Conservation (phyloP, 106 monocot genomes). For the Acorus calamus region DNA sequence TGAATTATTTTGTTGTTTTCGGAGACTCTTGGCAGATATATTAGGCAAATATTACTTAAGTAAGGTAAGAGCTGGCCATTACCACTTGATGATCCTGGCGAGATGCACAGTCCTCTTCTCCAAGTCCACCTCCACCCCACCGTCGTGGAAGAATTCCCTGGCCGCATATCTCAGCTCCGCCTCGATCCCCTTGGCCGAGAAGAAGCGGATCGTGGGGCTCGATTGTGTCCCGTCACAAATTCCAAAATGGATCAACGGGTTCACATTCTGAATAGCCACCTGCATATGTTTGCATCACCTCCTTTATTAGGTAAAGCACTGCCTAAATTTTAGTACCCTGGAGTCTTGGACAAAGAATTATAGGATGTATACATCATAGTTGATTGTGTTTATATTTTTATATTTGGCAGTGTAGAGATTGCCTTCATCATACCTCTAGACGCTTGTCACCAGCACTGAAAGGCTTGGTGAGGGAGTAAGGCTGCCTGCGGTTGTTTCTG, state of each 20-base stretch:
- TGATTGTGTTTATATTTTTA: too few species aligned
- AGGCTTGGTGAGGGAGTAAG: constrained; percentile 65
- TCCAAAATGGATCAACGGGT: constrained; percentile 89
- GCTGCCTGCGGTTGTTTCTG: constrained; percentile 65
- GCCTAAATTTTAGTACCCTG: too few species aligned
- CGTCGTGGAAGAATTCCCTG: constrained; percentile 62
- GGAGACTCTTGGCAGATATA: too few species aligned
- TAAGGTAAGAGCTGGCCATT: background rate
- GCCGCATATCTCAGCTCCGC: constrained; percentile 67
- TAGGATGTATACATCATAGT: too few species aligned
- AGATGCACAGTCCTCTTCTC: constrained; percentile 66
- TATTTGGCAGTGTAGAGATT: background rate
- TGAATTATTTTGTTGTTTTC: too few species aligned
- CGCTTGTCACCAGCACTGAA: constrained; percentile 53
- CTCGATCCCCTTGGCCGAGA: constrained; percentile 59
- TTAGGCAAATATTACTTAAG: too few species aligned
- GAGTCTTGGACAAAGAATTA: too few species aligned
- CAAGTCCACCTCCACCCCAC: constrained; percentile 64
- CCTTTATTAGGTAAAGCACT: too few species aligned
- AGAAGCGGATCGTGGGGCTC: constrained; percentile 69
- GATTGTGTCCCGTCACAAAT: constrained; percentile 67
- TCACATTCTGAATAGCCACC: constrained; percentile 50
- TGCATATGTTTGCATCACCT: constrained; percentile 6
- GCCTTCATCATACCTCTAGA: constrained; percentile 32
- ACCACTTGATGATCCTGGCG: constrained; percentile 82